Percentiles rank a stretch among this genome's conserved stretches.
Conservation (phyloP, 176 grass and related monocot genomes). For the Thalia dealbata region DNA sequence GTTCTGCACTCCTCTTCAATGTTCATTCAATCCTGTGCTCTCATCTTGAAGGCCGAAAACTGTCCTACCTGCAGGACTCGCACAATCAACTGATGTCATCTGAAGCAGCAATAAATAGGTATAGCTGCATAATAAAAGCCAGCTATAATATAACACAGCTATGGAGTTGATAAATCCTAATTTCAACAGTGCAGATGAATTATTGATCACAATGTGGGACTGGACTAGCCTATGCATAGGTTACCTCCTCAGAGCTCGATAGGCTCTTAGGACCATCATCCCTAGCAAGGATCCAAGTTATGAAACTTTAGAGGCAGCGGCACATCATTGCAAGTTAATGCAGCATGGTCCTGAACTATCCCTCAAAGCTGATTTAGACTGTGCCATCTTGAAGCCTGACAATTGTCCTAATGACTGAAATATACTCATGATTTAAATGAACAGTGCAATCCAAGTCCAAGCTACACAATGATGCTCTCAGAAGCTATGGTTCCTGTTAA, state of each 20-base stretch:
- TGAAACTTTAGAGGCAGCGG: not conserved
- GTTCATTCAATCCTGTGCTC: not conserved
- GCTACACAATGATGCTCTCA: not conserved
- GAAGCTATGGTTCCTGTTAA: not conserved
- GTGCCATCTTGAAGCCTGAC: not conserved
- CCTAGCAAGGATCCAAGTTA: not conserved
- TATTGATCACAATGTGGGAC: not conserved
- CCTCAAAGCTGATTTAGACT: not conserved
- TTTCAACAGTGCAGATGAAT: slow-evolving; percentile 6
- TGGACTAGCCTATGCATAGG: not conserved
- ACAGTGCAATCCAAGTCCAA: not conserved
- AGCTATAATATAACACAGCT: too few species aligned
- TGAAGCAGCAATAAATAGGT: not conserved
- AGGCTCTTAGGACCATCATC: not conserved
- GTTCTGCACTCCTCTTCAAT: slow-evolving; percentile 1
- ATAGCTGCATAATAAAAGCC: not conserved
- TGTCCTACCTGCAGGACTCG: not conserved
- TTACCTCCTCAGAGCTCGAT: not conserved
- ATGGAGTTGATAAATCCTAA: not conserved
- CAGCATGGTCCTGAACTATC: not conserved
- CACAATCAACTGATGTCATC: not conserved
- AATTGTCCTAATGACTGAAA: not conserved
- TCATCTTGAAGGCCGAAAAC: not conserved
- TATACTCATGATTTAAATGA: too few species aligned
- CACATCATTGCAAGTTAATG: slow-evolving; percentile 1